phyloP scores from a whole-genome alignment of 2,329 filamentous ascomycete genomes.

The Sporothrix schenckii region DNA sequence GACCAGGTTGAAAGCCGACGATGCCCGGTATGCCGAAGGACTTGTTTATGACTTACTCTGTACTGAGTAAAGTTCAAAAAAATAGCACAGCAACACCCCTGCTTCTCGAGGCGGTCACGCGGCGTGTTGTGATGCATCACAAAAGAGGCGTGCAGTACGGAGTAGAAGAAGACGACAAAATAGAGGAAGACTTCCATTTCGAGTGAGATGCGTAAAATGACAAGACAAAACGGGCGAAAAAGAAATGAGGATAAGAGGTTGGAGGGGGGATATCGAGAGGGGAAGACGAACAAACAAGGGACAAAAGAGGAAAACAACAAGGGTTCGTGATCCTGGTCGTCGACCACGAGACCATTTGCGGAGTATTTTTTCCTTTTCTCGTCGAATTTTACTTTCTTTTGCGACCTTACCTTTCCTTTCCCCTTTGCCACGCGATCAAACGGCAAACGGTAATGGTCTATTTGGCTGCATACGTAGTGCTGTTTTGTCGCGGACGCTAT shows the following conservation, averaged over 20 bases:
- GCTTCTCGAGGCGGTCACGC: constrained; percentile 13
- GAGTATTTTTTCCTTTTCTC: background rate
- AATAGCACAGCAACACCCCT: background rate
- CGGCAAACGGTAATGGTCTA: constrained; percentile 10
- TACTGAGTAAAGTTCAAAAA: background rate
- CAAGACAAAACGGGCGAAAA: background rate
- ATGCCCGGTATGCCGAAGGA: constrained; percentile 16
- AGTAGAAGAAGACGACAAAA: background rate
- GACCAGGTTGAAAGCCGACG: constrained; percentile 1
- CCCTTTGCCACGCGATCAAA: constrained; percentile 6
- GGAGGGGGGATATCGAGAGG: background rate
- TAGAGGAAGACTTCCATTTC: background rate
- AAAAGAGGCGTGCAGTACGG: background rate
- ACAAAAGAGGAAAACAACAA: background rate
- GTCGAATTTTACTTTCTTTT: constrained; percentile 8
- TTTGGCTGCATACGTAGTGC: background rate
- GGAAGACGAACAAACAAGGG: background rate
- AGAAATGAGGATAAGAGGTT: background rate
- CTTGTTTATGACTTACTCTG: background rate
- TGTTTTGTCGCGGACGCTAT: background rate
- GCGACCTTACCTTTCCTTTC: background rate
- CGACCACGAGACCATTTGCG: background rate
- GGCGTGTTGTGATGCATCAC: constrained; percentile 11
- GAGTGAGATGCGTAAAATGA: constrained; percentile 1
- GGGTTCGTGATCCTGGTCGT: background rate